Evolutionary conservation across 1,284 basidiomycete genomes (phyloP).

Genomic region (Microbotryum scabiosae): DNA sequence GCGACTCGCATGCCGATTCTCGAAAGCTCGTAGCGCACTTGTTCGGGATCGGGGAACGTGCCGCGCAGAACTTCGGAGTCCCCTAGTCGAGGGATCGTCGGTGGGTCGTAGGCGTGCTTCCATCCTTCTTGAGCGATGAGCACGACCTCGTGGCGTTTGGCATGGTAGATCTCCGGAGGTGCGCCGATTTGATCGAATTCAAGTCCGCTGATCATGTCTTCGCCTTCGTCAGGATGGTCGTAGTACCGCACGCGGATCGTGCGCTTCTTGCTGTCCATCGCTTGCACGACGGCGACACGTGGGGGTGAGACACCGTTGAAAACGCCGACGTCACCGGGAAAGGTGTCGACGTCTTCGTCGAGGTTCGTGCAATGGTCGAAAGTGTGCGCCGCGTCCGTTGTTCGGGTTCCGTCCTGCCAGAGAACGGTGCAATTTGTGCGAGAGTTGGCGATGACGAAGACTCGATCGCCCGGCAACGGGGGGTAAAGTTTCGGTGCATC

Average conservation of each 20-base stretch:
- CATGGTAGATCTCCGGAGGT: constrained; percentile 58
- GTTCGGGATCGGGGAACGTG: constrained; percentile 31
- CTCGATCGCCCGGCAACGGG: constrained; percentile 44
- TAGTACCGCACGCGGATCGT: constrained; percentile 35
- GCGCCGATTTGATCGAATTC: constrained; percentile 76
- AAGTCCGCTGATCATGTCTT: constrained; percentile 47
- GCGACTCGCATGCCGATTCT: constrained; percentile 55
- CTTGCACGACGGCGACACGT: constrained; percentile 65
- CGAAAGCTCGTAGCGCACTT: constrained; percentile 59
- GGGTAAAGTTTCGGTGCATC: constrained; percentile 48
- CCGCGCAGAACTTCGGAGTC: constrained; percentile 63
- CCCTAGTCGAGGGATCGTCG: constrained; percentile 64
- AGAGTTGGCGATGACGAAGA: constrained; percentile 60
- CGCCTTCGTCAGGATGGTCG: constrained; percentile 53
- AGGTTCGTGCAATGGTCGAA: constrained; percentile 64
- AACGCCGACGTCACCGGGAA: constrained; percentile 77
- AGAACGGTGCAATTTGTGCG: constrained; percentile 61
- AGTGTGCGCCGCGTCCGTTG: constrained; percentile 54
- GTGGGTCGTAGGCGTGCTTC: constrained; percentile 58
- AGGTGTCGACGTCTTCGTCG: constrained; percentile 40
- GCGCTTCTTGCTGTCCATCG: constrained; percentile 35
- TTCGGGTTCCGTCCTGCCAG: constrained; percentile 74
- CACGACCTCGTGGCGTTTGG: constrained; percentile 72
- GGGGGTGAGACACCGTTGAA: constrained; percentile 65
- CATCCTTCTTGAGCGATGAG: constrained; percentile 60